Conservation (phyloP, 163 green algal species). For the Scenedesmus sp. region DNA sequence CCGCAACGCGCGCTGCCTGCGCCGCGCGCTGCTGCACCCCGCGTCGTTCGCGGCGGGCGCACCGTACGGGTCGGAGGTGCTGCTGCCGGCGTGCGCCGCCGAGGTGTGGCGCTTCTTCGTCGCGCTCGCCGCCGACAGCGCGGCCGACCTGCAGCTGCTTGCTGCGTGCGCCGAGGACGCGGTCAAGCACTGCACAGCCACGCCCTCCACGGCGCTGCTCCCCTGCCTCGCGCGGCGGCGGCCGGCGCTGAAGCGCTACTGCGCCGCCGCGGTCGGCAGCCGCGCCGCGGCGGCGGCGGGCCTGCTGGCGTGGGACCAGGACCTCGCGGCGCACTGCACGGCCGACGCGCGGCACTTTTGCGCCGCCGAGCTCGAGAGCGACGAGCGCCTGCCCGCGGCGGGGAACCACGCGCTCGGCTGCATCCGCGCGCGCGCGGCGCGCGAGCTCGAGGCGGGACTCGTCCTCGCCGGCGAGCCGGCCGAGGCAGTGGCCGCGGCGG, state of each 20-base stretch:
- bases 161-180: conserved; percentile 35
- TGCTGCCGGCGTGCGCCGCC: neutral
- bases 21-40: neutral
- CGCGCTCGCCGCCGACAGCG: neutral
- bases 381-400: neutral
- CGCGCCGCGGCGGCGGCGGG: neutral
- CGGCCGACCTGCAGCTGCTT: conserved; percentile 14
- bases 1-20: conserved; percentile 5
- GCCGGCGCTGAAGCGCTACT: conserved; percentile 2
- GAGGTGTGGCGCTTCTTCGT: conserved; percentile 9
- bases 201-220: neutral
- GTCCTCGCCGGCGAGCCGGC: too few relatives aligned
- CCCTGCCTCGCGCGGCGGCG: conserved; percentile 16
- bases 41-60: neutral
- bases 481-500: too few relatives aligned
- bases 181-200: conserved; percentile 14
- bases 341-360: neutral
- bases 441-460: too few relatives aligned
- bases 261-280: neutral
- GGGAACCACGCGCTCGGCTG: conserved; percentile 4
- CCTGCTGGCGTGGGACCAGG: too few relatives aligned
- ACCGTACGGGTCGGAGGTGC: neutral
- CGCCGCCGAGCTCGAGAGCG: neutral
- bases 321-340: neutral
- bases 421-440: too few relatives aligned